phyloP scores from a whole-genome alignment of 2,329 filamentous ascomycete genomes.

The Phymatotrichopsis omnivora region DNA sequence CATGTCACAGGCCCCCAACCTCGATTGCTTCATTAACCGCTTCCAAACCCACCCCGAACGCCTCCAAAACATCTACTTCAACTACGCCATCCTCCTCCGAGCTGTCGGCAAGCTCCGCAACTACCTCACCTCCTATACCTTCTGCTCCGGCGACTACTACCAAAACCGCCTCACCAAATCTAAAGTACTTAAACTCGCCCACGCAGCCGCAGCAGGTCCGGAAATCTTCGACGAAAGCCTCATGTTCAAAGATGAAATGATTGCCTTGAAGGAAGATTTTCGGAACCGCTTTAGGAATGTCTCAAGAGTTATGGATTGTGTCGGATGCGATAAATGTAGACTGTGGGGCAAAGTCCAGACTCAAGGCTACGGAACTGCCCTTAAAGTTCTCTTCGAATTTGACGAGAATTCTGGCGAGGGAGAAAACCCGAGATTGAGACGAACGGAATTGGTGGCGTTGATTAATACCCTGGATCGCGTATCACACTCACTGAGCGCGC shows the following conservation, averaged over 20 bases:
- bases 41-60: conserved; percentile 78
- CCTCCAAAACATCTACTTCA: conserved; percentile 97
- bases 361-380: conserved; percentile 81
- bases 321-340: conserved; percentile 95
- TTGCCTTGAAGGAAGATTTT: conserved; percentile 90
- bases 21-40: conserved; percentile 78
- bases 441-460: conserved; percentile 86
- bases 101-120: conserved; percentile 84
- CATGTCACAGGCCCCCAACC: conserved; percentile 53
- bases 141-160: conserved; percentile 73
- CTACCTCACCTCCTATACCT: conserved; percentile 70
- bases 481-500: conserved; percentile 65
- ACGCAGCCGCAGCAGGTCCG: conserved; percentile 53
- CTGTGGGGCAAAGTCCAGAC: conserved; percentile 97
- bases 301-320: conserved; percentile 94
- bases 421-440: conserved; percentile 60
- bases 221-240: conserved; percentile 88
- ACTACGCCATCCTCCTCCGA: conserved; percentile 89
- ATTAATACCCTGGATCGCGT: conserved; percentile 90
- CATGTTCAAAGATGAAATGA: conserved; percentile 69
- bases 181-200: conserved; percentile 68
- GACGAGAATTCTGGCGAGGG: conserved; percentile 49
- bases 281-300: conserved; percentile 95
- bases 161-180: conserved; percentile 71
- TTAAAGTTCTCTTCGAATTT: conserved; percentile 94